Evolutionary conservation across 176 grass and related monocot genomes (phyloP), one percentile per base, ranked within the genome.

Genomic region (Lolium perenne): DNA sequence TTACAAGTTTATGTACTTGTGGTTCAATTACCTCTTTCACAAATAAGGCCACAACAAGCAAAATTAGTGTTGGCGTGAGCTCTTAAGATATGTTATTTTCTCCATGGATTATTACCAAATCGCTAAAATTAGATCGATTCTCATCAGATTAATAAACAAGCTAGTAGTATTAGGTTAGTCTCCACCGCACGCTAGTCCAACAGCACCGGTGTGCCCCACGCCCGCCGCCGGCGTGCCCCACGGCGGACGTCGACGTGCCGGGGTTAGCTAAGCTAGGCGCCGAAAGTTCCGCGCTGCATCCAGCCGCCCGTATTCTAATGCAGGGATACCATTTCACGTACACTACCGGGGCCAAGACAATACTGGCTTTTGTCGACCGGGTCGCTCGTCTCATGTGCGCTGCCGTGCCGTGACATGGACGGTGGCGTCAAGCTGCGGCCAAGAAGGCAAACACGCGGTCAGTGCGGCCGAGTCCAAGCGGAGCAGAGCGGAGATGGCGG

Each of bases 271-370:
- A 16, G 16, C 17, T 29, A 23, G 5, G 40, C 56, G 75, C 92
- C 92, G 89, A 91, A 91, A 93, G 89, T 59, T 67, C 60, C 48
- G 64, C 15, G n/a, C 46, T 18, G 38, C 26, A 29, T 0, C 26
- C 86, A 26, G 82, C 65, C 75, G 10, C 58, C 91, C 74, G 13
- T 18, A 81, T 26, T 66, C 6, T n/a, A 41, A 20, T n/a, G 55
- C 26, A 71, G 26, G 2, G 12, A 74, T 32, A 18, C 50, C 71
- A 79, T 76, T 71, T 15, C 4, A 70, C 18, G 78, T 38, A 32
- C 6, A 38, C 41, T 40, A 25, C 40, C 62, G 73, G 17, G 49
- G 12, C 71, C 64, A 83, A 66, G 83, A 71, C 79, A 46, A 32
- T 26, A 14, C 9, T 73, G 1, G 21, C 16, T 16, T 47, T 3